Conservation (phyloP, 2,329 filamentous ascomycete genomes). For the Xylaria polymorpha region DNA sequence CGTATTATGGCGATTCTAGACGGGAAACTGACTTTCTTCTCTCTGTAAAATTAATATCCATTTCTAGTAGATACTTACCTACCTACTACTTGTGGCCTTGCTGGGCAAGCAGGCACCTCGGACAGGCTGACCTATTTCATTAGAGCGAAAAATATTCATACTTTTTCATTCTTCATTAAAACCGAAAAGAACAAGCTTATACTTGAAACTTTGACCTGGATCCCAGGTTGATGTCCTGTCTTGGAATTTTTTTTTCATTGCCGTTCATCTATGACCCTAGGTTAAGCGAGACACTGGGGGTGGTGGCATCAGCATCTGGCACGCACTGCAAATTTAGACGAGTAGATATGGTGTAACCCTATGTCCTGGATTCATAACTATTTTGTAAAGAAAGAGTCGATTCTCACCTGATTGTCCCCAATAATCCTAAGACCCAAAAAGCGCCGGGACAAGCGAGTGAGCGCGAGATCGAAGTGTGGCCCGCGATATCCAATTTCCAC, state of each 20-base stretch:
- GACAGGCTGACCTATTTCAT: slow-evolving; percentile 22
- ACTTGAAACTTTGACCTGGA: background rate
- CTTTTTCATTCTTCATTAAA: background rate
- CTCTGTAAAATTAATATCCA: slow-evolving; percentile 12
- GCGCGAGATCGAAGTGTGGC: slow-evolving; percentile 21
- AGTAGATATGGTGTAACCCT: slow-evolving; percentile 2
- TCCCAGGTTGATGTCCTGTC: background rate
- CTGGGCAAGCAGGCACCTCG: background rate
- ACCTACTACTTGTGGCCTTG: background rate
- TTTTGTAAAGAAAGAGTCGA: slow-evolving; percentile 5
- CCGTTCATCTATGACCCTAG: background rate
- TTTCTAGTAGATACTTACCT: slow-evolving; percentile 12
- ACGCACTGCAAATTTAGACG: background rate
- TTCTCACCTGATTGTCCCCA: slow-evolving; percentile 20
- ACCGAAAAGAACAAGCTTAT: background rate
- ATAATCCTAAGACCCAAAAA: slow-evolving; percentile 8
- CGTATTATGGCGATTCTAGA: background rate
- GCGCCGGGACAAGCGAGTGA: slow-evolving; percentile 22
- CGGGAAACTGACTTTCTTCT: slow-evolving; percentile 11
- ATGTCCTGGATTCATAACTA: slow-evolving; percentile 1
- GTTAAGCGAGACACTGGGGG: slow-evolving; percentile 1
- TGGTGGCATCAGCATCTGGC: slow-evolving; percentile 10
- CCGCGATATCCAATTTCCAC: slow-evolving; percentile 13
- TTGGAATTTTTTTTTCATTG: background rate
- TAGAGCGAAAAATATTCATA: slow-evolving; percentile 21